Evolutionary conservation across 371 early-diverging fungal species (phyloP), one percentile per base, ranked within the genome.

Genomic region (Lichtheimia hyalospora): DNA sequence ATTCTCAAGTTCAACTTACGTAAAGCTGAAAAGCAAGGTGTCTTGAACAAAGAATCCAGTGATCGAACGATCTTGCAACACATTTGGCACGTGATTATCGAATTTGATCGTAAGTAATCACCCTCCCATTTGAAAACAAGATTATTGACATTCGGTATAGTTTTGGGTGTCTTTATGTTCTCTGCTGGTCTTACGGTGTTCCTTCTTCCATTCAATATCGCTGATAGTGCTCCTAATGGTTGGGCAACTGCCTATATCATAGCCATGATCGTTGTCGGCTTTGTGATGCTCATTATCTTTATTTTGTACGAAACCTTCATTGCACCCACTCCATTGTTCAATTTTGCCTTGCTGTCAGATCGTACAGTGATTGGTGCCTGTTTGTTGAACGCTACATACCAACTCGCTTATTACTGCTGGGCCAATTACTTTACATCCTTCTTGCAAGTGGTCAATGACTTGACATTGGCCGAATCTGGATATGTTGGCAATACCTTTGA

Each of bases 221-320:
- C 62, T 3, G 62, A 62, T 23, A 57, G 23, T 6, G 62, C 62
- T 43, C 62, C 62, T 10, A 20, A 62, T 62, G 62, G 62, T 16
- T 62, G 62, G 62, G 24, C 34, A 16, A 50, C 62, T 27, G 58
- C 46, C n/a, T 62, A 62, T 42, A 62, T 62, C 40, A 62, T 62
- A 7, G 62, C 62, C 20, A 62, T 62, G 62, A 62, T 62, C 23
- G 57, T 62, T 27, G 62, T 62, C 15, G 62, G 62, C 5, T 62
- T 62, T 41, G 25, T 62, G n/a, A 49, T 62, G 49, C 50, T 62
- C 13, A 18, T 49, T 21, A 10, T 62, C n/a, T 62, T 62, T 43
- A 41, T 50, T 21, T 6, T 27, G 28, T 57, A 51, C 25, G 62
- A 62, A 21, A 58, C 21, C 4, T 51, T 24, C 21, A 14, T 62